Conservation (phyloP, 140 eudicot species). For the Oenanthe javanica region DNA sequence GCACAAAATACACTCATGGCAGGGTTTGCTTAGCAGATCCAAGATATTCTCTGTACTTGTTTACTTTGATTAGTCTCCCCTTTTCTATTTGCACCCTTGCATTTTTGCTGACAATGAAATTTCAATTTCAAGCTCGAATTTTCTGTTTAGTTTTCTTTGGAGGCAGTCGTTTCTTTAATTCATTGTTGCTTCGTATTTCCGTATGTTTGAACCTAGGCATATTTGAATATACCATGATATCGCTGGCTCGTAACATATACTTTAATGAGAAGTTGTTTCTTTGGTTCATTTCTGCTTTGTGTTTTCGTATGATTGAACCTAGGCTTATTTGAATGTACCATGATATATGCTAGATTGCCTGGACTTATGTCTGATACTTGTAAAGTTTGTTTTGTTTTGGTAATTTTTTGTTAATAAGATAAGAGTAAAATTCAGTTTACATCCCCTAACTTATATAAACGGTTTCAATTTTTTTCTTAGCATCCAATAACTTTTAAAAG, state of each 20-base stretch:
- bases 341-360: background rate
- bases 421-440: too few relatives aligned
- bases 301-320: background rate
- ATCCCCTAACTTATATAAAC: too few relatives aligned
- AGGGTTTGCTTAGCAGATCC: background rate
- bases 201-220: background rate
- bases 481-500: too few relatives aligned
- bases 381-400: background rate
- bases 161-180: background rate
- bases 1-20: background rate
- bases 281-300: too few relatives aligned
- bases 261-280: background rate
- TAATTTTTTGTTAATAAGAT: too few relatives aligned
- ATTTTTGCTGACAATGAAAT: background rate
- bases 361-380: background rate
- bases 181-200: background rate
- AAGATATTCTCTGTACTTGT: background rate
- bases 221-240: background rate
- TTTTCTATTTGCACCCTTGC: background rate
- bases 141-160: background rate
- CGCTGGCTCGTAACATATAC: background rate
- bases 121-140: background rate
- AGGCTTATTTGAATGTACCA: background rate
- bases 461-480: too few relatives aligned
- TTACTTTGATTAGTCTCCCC: background rate